Percentiles rank a stretch among this genome's conserved stretches.
These are phyloP conservation scores for Lyophyllum shimeji DNA, from an alignment of 768 basidiomycete genomes.

Conservation along the genomic window DNA sequence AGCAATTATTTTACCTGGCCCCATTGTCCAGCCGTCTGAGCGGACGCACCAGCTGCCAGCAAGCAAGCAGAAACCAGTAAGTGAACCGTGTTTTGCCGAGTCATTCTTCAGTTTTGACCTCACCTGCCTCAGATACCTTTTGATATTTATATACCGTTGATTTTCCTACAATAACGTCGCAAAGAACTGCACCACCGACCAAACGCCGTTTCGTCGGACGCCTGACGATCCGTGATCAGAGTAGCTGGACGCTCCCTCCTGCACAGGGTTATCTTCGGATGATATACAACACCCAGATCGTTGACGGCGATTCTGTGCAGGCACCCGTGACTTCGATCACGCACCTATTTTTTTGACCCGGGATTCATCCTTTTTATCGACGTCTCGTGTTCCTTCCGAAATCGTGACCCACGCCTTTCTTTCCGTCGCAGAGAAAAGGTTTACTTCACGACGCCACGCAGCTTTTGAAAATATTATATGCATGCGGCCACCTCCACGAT, in stretches of 20 bases:
- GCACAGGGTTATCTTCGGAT: constrained; percentile 12
- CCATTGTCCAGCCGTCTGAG: constrained; percentile 25
- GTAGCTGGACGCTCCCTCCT: background rate
- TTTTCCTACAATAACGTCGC: constrained; percentile 1
- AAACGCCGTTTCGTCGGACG: constrained; percentile 36
- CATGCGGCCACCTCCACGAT: no score
- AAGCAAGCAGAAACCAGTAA: constrained; percentile 9
- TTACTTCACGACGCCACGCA: no score
- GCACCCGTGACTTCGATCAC: background rate
- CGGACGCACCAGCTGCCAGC: constrained; percentile 5
- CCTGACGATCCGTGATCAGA: background rate
- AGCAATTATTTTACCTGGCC: constrained; percentile 30
- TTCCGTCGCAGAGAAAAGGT: no score
- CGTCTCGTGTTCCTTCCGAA: no score
- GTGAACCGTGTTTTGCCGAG: constrained; percentile 6
- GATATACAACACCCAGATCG: background rate
- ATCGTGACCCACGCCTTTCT: background rate
- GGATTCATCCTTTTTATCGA: background rate
- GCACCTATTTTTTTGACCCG: background rate
- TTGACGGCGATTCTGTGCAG: background rate
- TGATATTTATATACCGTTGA: background rate
- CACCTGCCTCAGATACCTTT: background rate
- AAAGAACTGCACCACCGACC: constrained; percentile 25
- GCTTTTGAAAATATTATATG: no score
- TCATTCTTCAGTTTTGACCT: constrained; percentile 1